Conservation (phyloP, 2,329 filamentous ascomycete species). For the Epichloe bromicola region DNA sequence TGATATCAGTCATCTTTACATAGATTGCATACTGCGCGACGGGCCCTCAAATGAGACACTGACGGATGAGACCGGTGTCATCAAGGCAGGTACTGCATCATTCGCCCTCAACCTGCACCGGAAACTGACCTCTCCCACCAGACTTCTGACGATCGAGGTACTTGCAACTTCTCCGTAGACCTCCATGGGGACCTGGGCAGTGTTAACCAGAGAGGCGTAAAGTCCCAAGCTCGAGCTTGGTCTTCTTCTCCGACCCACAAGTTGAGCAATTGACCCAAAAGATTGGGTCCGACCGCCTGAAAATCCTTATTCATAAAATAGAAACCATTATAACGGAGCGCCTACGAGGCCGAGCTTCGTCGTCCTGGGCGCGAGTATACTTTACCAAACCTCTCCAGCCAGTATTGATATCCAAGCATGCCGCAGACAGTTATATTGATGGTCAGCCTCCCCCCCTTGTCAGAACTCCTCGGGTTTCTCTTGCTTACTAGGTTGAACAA, state of each 20-base stretch:
- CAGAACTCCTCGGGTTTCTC: fast-evolving
- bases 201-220: not conserved
- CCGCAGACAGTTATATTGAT: conserved; percentile 1
- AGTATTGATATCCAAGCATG: not conserved
- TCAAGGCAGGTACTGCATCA: not conserved
- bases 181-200: not conserved
- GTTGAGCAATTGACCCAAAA: conserved; percentile 14
- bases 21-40: conserved; percentile 2
- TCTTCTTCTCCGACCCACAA: conserved; percentile 22
- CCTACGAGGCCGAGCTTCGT: not conserved
- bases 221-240: conserved; percentile 14
- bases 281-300: conserved; percentile 8
- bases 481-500: not conserved
- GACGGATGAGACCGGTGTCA: conserved; percentile 1
- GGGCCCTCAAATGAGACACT: conserved; percentile 1
- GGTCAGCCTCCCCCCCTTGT: not conserved
- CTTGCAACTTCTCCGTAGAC: not conserved
- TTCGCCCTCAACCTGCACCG: not conserved
- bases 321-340: conserved; percentile 6
- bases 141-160: conserved; percentile 5
- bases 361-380: not conserved
- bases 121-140: not conserved
- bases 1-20: not conserved
- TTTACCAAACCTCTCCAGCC: conserved; percentile 1
- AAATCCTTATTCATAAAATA: conserved; percentile 7